Evolutionary conservation across 1,284 basidiomycete species (phyloP).

Genomic region (Cerioporus squamosus): DNA sequence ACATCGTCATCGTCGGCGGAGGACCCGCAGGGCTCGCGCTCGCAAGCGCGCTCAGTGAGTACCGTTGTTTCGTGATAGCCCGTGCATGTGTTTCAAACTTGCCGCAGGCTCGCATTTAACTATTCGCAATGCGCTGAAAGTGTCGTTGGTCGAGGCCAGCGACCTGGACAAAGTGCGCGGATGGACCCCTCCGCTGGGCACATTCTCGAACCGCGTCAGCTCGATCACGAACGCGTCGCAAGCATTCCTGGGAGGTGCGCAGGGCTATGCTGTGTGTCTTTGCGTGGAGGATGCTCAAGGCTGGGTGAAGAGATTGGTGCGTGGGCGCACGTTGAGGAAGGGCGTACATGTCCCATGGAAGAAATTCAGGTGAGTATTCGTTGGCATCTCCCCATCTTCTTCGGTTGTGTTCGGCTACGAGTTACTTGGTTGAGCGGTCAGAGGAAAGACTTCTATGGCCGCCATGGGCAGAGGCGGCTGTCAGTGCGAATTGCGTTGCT

Average conservation of each 20-base stretch:
- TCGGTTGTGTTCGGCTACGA: background rate
- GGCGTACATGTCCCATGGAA: constrained; percentile 74
- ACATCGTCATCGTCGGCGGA: constrained; percentile 94
- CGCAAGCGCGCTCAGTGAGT: constrained; percentile 83
- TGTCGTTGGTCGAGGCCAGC: constrained; percentile 83
- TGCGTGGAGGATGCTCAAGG: background rate
- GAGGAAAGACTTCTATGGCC: too few relatives aligned
- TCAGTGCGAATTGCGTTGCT: too few relatives aligned
- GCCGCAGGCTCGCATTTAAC: constrained; percentile 57
- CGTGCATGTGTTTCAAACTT: background rate
- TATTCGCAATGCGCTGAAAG: constrained; percentile 53
- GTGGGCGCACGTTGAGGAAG: constrained; percentile 80
- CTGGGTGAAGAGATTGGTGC: constrained; percentile 70
- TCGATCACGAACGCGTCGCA: constrained; percentile 89
- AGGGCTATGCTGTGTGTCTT: background rate
- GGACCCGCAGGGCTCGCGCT: constrained; percentile 92
- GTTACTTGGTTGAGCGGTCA: too few relatives aligned
- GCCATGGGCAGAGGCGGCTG: too few relatives aligned
- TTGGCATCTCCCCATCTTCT: background rate
- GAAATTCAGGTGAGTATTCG: constrained; percentile 76
- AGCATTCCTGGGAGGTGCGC: constrained; percentile 73
- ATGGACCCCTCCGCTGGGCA: constrained; percentile 64
- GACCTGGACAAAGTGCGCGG: constrained; percentile 70
- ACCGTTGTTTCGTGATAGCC: constrained; percentile 3
- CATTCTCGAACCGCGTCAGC: constrained; percentile 88